Conservation (phyloP, 1,284 basidiomycete genomes). For the Fomes fomentarius region DNA sequence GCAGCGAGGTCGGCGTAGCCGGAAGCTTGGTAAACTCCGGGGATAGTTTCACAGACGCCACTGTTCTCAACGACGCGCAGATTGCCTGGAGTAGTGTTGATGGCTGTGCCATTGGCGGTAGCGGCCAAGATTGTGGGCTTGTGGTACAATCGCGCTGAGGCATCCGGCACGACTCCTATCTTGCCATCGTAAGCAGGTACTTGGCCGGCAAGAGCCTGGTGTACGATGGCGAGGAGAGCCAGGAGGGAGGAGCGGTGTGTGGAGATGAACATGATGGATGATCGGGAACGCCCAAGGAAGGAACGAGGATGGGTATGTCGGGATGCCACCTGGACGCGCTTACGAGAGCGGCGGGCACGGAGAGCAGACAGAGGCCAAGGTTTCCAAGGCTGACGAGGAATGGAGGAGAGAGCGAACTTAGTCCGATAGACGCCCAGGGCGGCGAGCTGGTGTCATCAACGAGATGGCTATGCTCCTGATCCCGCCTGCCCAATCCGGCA, state of each 20-base stretch:
- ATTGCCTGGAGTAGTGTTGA: slow-evolving; percentile 44
- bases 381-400: neutral
- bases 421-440: neutral
- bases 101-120: slow-evolving; percentile 5
- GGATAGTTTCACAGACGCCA: slow-evolving; percentile 60
- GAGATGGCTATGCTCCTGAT: slow-evolving; percentile 20
- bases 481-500: slow-evolving; percentile 5
- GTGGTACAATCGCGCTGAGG: slow-evolving; percentile 8
- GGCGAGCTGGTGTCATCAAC: slow-evolving; percentile 3
- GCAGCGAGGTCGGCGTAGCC: slow-evolving; percentile 61
- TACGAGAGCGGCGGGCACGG: no score
- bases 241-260: slow-evolving; percentile 4
- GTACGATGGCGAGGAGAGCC: slow-evolving; percentile 10
- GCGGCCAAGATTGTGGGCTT: slow-evolving; percentile 13
- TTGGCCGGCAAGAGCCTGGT: slow-evolving; percentile 35
- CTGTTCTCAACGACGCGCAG: slow-evolving; percentile 58
- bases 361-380: neutral
- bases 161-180: slow-evolving; percentile 42
- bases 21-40: slow-evolving; percentile 59
- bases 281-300: neutral
- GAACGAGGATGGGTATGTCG: neutral
- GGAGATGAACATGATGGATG: slow-evolving; percentile 3
- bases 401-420: slow-evolving; percentile 12
- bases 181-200: slow-evolving; percentile 48
- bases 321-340: no score